Percentiles rank a stretch among this genome's conserved stretches.
These are phyloP conservation scores for Apodospora peruviana DNA, from an alignment of 495 filamentous ascomycete genomes.

Conservation along the genomic window DNA sequence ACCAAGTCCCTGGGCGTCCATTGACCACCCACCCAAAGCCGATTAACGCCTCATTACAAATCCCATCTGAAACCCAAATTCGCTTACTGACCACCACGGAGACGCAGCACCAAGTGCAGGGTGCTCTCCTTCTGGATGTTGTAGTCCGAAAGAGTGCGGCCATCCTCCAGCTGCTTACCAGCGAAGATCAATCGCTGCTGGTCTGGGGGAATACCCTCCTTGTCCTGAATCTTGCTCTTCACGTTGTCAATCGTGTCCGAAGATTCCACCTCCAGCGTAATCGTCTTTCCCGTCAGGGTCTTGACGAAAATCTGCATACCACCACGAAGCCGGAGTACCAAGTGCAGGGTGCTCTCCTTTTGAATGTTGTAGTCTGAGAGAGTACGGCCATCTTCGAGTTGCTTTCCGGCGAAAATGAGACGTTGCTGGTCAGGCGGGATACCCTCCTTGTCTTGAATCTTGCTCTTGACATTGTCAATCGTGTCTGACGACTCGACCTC, in stretches of 20 bases:
- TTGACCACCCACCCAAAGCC: too few species aligned
- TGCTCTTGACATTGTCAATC: conserved; percentile 90
- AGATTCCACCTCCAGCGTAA: conserved; percentile 82
- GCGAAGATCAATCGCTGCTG: conserved; percentile 89
- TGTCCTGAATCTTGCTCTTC: conserved; percentile 89
- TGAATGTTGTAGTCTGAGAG: conserved; percentile 98
- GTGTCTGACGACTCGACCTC: conserved; percentile 89
- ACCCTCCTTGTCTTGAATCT: conserved; percentile 99
- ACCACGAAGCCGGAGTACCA: conserved; percentile 95
- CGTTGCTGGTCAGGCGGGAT: conserved; percentile 99
- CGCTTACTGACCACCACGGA: conserved; percentile 74
- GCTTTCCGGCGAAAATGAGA: conserved; percentile 94
- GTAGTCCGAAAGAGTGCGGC: conserved; percentile 78
- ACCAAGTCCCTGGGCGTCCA: too few species aligned
- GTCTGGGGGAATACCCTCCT: conserved; percentile 86
- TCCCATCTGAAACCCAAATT: conserved; percentile 3
- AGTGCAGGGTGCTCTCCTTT: conserved; percentile 95
- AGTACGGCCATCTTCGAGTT: conserved; percentile 76
- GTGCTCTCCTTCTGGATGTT: conserved; percentile 94
- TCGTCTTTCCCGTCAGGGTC: conserved; percentile 89
- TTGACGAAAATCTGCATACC: conserved; percentile 97
- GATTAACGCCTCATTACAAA: conserved; percentile 6
- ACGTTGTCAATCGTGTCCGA: conserved; percentile 93
- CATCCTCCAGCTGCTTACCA: conserved; percentile 87
- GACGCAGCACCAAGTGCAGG: conserved; percentile 79